Evolutionary conservation across 169 alveolate genomes (phyloP).

Genomic region (Plasmodium falciparum): DNA sequence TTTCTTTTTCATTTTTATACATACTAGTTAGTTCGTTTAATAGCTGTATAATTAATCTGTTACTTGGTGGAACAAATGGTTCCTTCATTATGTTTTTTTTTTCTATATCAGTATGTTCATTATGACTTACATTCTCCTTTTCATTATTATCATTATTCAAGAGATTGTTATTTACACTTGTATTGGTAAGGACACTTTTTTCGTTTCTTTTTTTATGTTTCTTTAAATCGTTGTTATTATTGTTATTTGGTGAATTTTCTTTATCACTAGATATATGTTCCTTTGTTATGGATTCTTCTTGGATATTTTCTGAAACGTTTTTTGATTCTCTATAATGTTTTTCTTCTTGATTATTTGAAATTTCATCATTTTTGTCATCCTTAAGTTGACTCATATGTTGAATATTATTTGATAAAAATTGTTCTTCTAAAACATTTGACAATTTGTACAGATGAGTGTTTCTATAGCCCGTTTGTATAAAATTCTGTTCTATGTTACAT

Average conservation of each 20-base stretch:
- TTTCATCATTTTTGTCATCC: neutral
- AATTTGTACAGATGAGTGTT: neutral
- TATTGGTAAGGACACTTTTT: neutral
- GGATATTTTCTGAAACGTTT: neutral
- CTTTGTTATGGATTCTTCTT: no score
- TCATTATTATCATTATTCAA: neutral
- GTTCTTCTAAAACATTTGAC: slow-evolving; percentile 43
- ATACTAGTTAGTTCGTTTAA: slow-evolving; percentile 40
- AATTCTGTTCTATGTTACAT: slow-evolving; percentile 4
- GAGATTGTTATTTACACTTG: neutral
- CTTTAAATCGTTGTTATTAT: neutral
- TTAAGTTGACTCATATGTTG: neutral
- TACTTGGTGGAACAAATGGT: slow-evolving; percentile 56
- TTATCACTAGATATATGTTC: no score
- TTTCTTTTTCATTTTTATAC: slow-evolving; percentile 45
- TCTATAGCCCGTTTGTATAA: neutral
- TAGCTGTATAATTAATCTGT: slow-evolving; percentile 47
- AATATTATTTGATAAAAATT: slow-evolving; percentile 48
- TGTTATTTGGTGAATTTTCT: neutral
- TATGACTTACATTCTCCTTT: neutral
- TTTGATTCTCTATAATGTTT: neutral
- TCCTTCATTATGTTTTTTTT: neutral
- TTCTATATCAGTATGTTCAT: neutral
- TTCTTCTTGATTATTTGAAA: neutral
- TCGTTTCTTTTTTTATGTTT: neutral